These are phyloP conservation scores for Pythium folliculosum DNA, from an alignment of 352 stramenopile species.

Conservation along the genomic window DNA sequence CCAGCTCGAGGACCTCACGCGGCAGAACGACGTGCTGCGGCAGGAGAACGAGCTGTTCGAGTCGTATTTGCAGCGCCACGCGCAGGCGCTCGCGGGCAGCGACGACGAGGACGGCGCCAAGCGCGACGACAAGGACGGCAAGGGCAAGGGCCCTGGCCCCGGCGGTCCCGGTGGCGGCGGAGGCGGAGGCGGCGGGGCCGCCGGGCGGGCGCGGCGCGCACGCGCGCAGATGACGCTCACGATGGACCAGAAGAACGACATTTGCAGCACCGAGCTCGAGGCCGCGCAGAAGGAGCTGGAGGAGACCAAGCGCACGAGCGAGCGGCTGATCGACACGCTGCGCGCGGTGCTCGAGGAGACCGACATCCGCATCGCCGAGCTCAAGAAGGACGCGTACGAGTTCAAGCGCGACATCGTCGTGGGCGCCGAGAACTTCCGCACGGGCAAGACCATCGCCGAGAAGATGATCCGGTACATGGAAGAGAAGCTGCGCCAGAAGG, in stretches of 20 bases:
- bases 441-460: slow-evolving; percentile 92
- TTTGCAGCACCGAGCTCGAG: slow-evolving; percentile 88
- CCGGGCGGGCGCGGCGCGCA: slow-evolving; percentile 48
- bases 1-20: slow-evolving; percentile 83
- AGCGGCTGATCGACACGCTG: slow-evolving; percentile 94
- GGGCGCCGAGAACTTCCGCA: slow-evolving; percentile 92
- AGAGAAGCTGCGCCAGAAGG: slow-evolving; percentile 92
- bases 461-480: slow-evolving; percentile 96
- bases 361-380: slow-evolving; percentile 92
- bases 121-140: slow-evolving; percentile 44
- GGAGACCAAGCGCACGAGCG: slow-evolving; percentile 87
- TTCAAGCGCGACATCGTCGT: slow-evolving; percentile 96
- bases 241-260: slow-evolving; percentile 93
- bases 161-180: no score
- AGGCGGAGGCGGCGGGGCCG: neutral
- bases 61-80: slow-evolving; percentile 78
- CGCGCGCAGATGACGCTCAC: slow-evolving; percentile 74
- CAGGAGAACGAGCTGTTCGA: slow-evolving; percentile 92
- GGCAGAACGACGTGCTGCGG: slow-evolving; percentile 88
- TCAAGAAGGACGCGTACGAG: slow-evolving; percentile 96
- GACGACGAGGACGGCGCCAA: slow-evolving; percentile 67
- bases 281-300: slow-evolving; percentile 88
- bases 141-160: slow-evolving; percentile 27
- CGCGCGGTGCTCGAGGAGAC: slow-evolving; percentile 92
- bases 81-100: slow-evolving; percentile 40